Conservation (phyloP, 257 asterid genomes). For the Nicotiana sylvestris region DNA sequence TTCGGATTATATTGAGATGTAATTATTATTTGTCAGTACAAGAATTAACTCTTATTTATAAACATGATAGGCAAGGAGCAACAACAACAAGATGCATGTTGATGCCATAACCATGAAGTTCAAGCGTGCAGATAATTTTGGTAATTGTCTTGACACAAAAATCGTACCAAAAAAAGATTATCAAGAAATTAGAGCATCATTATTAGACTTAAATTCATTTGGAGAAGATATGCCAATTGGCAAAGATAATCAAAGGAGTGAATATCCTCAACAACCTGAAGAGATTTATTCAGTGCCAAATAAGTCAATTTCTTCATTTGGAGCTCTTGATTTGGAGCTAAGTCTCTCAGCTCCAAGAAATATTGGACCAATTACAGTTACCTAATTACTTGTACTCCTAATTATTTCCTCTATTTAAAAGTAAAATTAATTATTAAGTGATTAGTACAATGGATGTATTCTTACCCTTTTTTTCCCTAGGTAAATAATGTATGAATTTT, state of each 20-base stretch:
- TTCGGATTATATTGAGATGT: too few species aligned
- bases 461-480: not conserved
- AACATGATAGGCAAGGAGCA: not conserved
- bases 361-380: constrained; percentile 3
- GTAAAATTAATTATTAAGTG: not conserved
- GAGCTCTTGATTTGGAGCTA: constrained; percentile 11
- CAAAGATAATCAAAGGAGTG: not conserved
- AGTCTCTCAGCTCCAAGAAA: constrained; percentile 8
- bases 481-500: not conserved
- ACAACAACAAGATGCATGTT: constrained; percentile 1
- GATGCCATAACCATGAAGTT: not conserved
- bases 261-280: not conserved
- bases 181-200: not conserved
- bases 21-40: not conserved
- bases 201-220: not conserved
- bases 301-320: constrained; percentile 5
- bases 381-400: not conserved
- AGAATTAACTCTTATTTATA: not conserved
- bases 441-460: not conserved
- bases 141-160: not conserved
- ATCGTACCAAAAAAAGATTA: not conserved
- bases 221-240: not conserved
- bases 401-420: not conserved
- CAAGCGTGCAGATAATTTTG: not conserved
- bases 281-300: not conserved